Evolutionary conservation across 2,329 filamentous ascomycete genomes (phyloP), one percentile per base, ranked within the genome.

Genomic region (Fusarium illudens): DNA sequence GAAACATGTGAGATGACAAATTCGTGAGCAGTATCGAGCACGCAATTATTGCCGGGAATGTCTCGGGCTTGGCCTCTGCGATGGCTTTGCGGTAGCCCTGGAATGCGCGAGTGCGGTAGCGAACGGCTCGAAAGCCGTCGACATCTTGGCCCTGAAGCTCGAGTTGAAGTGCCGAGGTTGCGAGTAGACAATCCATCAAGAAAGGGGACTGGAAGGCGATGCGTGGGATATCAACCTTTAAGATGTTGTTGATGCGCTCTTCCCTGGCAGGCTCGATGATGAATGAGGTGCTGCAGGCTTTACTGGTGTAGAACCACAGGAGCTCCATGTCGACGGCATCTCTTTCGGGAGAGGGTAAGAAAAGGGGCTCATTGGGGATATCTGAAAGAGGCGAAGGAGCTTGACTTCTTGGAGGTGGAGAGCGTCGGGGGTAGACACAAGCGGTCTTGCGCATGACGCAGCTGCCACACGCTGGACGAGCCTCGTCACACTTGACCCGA

Each of bases 371-470:
- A 42, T 42, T 6, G 15, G 37, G 37, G 13, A 42, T 42, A 42
- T 22, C 22, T 6, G 39, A 17, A 22, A 27, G 15, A 12, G 39
- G 39, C 22, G 10, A 25, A 32, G 44, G 44, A 49, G 27, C 10
- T 48, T 17, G 17, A 10, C 32, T 34, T 34, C 6, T 34, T 15
- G n/a, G 44, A 49, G 44, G 25, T 30, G 44, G 27, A 19, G 29
- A 20, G n/a, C 25, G 39, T 44, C 27, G 39, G 22, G 61, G 62
- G 6, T 64, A 64, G 17, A 34, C 9, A 13, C 49, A 52, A 13
- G n/a, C 10, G 9, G 20, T 22, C 13, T 52, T 52, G 6, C 30
- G 30, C 30, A 34, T 12, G 49, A 36, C 30, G 11, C 49, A 52
- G 9, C 32, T 32, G 32, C 19, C 19, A 17, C 49, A 52, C 7